A percentile compares a stretch with the other conserved stretches of the same genome.
These are phyloP conservation scores for Penicillium alfredii DNA, from an alignment of 495 filamentous ascomycete species.

Conservation along the genomic window DNA sequence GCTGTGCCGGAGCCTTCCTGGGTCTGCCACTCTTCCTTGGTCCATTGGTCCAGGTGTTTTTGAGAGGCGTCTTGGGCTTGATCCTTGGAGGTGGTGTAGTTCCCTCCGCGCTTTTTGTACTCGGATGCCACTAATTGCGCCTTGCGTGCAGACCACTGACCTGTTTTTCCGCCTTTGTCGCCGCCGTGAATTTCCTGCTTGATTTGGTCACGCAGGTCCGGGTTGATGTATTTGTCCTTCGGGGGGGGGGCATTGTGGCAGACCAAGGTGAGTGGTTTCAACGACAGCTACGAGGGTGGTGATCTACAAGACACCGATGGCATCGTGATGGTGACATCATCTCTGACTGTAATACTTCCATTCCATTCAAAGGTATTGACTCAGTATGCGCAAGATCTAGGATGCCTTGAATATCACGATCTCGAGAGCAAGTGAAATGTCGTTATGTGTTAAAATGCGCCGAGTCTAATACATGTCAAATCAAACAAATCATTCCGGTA, in stretches of 20 bases:
- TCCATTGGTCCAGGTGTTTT: conserved; percentile 41
- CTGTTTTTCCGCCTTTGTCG: conserved; percentile 44
- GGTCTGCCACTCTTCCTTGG: conserved; percentile 46
- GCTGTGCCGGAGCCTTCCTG: conserved; percentile 43
- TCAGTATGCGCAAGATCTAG: no score
- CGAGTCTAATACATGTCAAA: no score
- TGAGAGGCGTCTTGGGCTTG: conserved; percentile 35
- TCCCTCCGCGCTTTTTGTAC: conserved; percentile 47
- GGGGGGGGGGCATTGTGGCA: conserved; percentile 36
- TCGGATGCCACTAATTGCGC: conserved; percentile 47
- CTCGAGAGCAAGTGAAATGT: no score
- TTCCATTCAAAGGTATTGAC: no score
- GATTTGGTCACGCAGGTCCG: conserved; percentile 41
- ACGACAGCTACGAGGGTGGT: no score
- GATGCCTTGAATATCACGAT: no score
- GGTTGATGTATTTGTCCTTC: conserved; percentile 46
- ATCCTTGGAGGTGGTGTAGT: conserved; percentile 41
- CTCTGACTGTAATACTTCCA: no score
- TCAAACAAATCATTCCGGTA: no score
- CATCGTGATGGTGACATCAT: no score
- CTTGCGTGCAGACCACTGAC: conserved; percentile 48
- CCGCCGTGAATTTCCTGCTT: conserved; percentile 42
- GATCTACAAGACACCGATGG: no score
- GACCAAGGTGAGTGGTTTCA: no score
- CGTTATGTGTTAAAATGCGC: no score